Percentiles rank a stretch among this genome's conserved stretches.
These are phyloP conservation scores for Vaccinium corymbosum DNA, from an alignment of 148 eudicot genomes.

Conservation along the genomic window DNA sequence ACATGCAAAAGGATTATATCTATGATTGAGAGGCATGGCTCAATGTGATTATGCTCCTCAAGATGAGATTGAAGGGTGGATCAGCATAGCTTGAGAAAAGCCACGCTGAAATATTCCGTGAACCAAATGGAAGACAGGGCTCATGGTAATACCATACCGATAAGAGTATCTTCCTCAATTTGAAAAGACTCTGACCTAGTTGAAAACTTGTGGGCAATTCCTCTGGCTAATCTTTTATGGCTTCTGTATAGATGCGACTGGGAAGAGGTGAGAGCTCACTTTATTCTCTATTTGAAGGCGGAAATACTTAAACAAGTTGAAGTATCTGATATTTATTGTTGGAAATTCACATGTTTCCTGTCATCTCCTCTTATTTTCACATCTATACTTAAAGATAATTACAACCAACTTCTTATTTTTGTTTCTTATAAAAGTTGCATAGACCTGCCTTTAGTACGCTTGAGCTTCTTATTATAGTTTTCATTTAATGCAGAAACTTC, in stretches of 20 bases:
- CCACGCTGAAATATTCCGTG: neutral
- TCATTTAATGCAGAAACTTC: slow-evolving; percentile 70
- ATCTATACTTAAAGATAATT: neutral
- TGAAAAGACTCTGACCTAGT: neutral
- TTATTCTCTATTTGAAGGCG: too few species aligned
- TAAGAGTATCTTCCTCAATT: neutral
- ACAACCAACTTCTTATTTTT: neutral
- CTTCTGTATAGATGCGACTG: too few species aligned
- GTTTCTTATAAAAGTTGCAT: neutral
- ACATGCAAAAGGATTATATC: neutral
- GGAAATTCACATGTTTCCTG: too few species aligned
- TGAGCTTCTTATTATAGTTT: neutral
- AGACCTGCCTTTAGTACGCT: neutral
- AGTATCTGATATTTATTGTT: too few species aligned
- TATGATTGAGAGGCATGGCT: slow-evolving; percentile 2
- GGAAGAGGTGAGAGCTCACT: too few species aligned
- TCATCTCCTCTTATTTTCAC: too few species aligned
- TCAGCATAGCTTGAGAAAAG: neutral
- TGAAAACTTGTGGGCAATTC: neutral
- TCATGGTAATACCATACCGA: neutral
- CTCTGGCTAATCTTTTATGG: too few species aligned
- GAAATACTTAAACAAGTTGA: too few species aligned
- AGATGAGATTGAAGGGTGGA: neutral
- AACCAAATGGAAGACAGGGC: neutral
- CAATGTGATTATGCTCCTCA: neutral